Evolutionary conservation across 2,329 filamentous ascomycete genomes (phyloP).

Genomic region (Mycosphaerella sp.): DNA sequence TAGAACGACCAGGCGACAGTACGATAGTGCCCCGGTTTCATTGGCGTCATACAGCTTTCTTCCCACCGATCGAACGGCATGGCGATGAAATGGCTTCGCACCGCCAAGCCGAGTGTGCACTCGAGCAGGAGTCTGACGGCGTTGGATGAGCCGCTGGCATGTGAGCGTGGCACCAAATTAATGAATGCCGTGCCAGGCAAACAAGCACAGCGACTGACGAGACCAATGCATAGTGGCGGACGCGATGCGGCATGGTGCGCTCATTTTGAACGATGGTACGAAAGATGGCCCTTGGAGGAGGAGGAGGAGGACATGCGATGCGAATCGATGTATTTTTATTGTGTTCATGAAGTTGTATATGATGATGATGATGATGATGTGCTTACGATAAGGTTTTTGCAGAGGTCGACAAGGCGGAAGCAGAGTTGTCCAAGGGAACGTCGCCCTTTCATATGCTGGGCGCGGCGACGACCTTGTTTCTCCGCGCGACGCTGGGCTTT

Average conservation of each 20-base stretch:
- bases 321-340: too few species aligned
- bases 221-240: slow-evolving; percentile 36
- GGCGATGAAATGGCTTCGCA: slow-evolving; percentile 35
- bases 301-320: too few species aligned
- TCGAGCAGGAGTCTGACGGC: slow-evolving; percentile 53
- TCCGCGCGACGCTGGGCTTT: slow-evolving; percentile 79
- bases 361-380: too few species aligned
- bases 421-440: slow-evolving; percentile 60
- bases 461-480: slow-evolving; percentile 72
- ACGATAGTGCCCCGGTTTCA: too few species aligned
- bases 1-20: too few species aligned
- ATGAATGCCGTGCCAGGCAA: too few species aligned
- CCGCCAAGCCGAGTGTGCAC: slow-evolving; percentile 30
- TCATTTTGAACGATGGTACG: slow-evolving; percentile 39
- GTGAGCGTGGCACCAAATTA: slow-evolving; percentile 38
- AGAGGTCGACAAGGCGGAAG: slow-evolving; percentile 78
- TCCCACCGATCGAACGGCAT: neutral
- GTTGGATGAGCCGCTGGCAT: slow-evolving; percentile 52
- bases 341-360: too few species aligned
- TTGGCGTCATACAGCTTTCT: neutral
- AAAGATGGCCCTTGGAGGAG: neutral
- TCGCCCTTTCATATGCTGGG: slow-evolving; percentile 89
- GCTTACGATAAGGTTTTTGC: slow-evolving; percentile 20
- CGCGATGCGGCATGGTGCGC: slow-evolving; percentile 35
- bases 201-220: slow-evolving; percentile 13